Evolutionary conservation across 2,329 filamentous ascomycete genomes (phyloP), one percentile per base, ranked within the genome.

Genomic region (Alternaria solani): DNA sequence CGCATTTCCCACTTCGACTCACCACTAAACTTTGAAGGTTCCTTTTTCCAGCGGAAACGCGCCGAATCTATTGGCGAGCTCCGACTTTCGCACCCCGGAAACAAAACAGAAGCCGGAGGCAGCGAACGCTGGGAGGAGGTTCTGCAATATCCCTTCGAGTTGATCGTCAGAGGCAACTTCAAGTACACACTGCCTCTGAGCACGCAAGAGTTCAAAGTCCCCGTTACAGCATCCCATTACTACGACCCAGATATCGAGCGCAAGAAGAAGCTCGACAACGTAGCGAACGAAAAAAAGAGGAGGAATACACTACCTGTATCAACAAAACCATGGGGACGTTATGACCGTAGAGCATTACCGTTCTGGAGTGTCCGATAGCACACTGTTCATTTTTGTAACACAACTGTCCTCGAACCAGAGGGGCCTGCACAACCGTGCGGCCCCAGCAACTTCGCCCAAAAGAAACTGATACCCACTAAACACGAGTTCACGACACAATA

Each of bases 81-180:
- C 66, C 91, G 94, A 39, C 86, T 99, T 4, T 81, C 85, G 26
- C 88, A 90, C 56, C 95, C 95, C 0, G 94, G 94, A 4, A 99
- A 98, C 78, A 89, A 89, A 69, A 98, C 95, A 0, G 89, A 93
- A 73, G 83, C 87, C 43, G 91, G 91, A 41, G 95, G 94, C 8
- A 90, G 89, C 2, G 88, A 91, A 73, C 88, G 94, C 12, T 99
- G 95, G 95, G 93, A 96, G 75, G 87, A 89, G 61, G 94, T 98
- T 47, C 84, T 97, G 51, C 88, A 96, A 66, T 91, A 97, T 77
- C 92, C 94, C 44, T 99, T 98, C 69, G 93, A 97, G 68, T 85
- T 99, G 49, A 94, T 98, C 62, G 87, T 99, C 42, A 90, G 95
- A 69, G 95, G 95, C 23, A 91, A 95, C 14, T 84, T 99, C 68